phyloP scores from a whole-genome alignment of 139 green algal species.

The Deuterostichococcus epilithicus region DNA sequence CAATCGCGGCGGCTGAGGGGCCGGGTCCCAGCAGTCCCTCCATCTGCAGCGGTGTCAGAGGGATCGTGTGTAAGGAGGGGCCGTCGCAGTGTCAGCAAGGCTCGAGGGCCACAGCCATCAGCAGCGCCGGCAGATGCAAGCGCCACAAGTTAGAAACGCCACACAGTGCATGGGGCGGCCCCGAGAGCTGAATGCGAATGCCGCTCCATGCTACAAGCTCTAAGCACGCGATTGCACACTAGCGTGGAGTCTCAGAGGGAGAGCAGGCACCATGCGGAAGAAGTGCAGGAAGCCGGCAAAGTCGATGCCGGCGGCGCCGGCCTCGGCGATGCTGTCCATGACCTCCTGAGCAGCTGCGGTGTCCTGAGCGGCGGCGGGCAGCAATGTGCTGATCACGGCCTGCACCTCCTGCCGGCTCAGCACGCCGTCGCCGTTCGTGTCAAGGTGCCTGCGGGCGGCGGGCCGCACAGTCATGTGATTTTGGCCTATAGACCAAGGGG shows the following conservation, averaged over 20 bases:
- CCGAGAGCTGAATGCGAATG: too few relatives aligned
- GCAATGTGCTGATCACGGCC: constrained; percentile 42
- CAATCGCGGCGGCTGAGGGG: not conserved
- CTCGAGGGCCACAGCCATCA: too few relatives aligned
- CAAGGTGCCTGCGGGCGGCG: constrained; percentile 32
- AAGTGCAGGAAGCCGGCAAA: constrained; percentile 47
- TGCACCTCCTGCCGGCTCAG: constrained; percentile 45
- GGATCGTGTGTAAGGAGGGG: too few relatives aligned
- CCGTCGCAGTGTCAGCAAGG: too few relatives aligned
- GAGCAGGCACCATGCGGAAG: constrained; percentile 43
- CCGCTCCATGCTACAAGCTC: too few relatives aligned
- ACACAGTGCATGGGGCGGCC: too few relatives aligned
- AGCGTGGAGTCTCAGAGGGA: too few relatives aligned
- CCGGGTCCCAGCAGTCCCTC: not conserved
- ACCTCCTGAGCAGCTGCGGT: constrained; percentile 9
- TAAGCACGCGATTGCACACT: too few relatives aligned
- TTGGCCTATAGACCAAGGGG: not conserved
- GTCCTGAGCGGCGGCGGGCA: constrained; percentile 5
- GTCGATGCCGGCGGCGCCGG: constrained; percentile 18
- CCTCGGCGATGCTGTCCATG: constrained; percentile 4
- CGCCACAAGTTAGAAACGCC: too few relatives aligned
- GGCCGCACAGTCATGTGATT: not conserved
- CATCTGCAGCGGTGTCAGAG: too few relatives aligned
- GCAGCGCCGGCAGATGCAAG: too few relatives aligned
- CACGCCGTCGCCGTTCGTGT: constrained; percentile 52